These are phyloP conservation scores for Avena eriantha DNA, from an alignment of 176 grass and related monocot genomes.

Conservation along the genomic window DNA sequence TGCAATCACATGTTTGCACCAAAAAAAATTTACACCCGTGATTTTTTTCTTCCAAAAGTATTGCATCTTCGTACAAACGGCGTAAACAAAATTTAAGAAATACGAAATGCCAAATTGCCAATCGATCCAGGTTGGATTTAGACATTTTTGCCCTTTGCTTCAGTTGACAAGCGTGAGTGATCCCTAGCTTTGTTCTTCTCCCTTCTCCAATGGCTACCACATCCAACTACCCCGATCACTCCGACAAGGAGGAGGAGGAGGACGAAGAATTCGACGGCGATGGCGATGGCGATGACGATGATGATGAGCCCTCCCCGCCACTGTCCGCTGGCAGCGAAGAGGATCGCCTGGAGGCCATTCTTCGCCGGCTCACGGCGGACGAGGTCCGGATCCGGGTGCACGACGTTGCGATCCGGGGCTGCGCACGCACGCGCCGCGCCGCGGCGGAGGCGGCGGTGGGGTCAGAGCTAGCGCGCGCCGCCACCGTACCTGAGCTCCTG, in stretches of 20 bases:
- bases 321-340: slow-evolving; percentile 21
- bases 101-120: neutral
- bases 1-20: neutral
- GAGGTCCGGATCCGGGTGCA: slow-evolving; percentile 79
- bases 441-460: slow-evolving; percentile 70
- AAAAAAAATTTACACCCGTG: neutral
- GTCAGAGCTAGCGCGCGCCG: slow-evolving; percentile 56
- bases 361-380: slow-evolving; percentile 65
- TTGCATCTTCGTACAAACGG: neutral
- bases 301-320: neutral
- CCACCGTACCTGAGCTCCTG: slow-evolving; percentile 76
- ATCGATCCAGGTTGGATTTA: slow-evolving; percentile 1
- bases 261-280: slow-evolving; percentile 34
- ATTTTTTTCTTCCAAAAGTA: neutral
- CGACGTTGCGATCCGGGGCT: slow-evolving; percentile 68
- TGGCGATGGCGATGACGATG: slow-evolving; percentile 18
- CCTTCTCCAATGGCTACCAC: slow-evolving; percentile 34
- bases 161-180: slow-evolving; percentile 3
- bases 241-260: slow-evolving; percentile 23
- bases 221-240: slow-evolving; percentile 27
- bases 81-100: neutral
- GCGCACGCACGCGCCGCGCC: slow-evolving; percentile 56
- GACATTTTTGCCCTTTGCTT: slow-evolving; percentile 19
- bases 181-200: neutral
- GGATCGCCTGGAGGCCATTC: slow-evolving; percentile 51